Evolutionary conservation across 1,284 basidiomycete species (phyloP), one percentile per base, ranked within the genome.

Genomic region (Tylopilus sp.): DNA sequence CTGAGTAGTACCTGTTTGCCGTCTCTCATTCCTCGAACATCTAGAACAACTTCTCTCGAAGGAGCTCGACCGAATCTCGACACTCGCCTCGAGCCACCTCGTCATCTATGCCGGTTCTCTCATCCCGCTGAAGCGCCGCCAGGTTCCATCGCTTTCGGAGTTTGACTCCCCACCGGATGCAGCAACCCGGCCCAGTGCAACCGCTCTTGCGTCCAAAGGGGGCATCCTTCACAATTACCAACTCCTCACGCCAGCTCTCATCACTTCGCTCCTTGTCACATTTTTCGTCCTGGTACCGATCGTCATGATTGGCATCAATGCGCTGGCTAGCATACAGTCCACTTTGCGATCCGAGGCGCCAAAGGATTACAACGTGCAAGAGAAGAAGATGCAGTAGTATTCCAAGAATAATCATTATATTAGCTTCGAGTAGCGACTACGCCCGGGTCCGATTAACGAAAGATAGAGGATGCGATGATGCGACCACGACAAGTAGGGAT

Each of bases 221-320:
- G 83, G 86, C 11, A 80, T 89, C 51, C 74, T 92, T 35, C 78
- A 84, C 52, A 76, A 75, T 38, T 89, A 89, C 64, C 86, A 89
- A 61, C 74, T 92, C 41, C 78, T 93, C 46, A 90, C 90, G 0
- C 87, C 90, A 1, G 88, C 80, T 1, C 75, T 94, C 46, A 88
- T 94, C 66, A 78, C 77, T 9, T 71, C 76, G 2, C 74, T 93
- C 19, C 73, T 91, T 37, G 70, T 93, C 40, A 70, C 72, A 0
- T 75, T 93, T 59, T 84, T 87, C 61, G 63, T 92, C 28, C 73
- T 93, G 21, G 59, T 92, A 12, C 91, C 91, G 0, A 71, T 88
- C 36, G 63, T 89, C 13, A 66, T 82, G 59, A 54, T 88, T 35
- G 86, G 86, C 30, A 75, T 92, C 46, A 74, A 68, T 13, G 81